Evolutionary conservation across 2,329 filamentous ascomycete genomes (phyloP).

Genomic region (Curvularia hawaiiensis): DNA sequence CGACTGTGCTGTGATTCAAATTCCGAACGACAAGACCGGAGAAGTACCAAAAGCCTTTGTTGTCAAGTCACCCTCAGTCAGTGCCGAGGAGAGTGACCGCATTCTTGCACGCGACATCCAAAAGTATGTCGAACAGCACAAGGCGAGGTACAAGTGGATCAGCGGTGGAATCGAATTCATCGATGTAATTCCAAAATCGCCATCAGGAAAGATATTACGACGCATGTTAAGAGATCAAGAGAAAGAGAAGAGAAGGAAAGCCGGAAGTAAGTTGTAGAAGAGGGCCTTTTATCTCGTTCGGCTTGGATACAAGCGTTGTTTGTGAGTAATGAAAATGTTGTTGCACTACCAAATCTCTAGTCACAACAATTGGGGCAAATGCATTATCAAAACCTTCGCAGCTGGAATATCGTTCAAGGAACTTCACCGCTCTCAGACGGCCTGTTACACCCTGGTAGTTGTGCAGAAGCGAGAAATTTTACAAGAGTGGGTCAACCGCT

Average conservation of each 20-base stretch:
- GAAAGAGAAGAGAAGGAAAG: slow-evolving; percentile 67
- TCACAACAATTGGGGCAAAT: background rate
- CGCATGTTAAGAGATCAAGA: slow-evolving; percentile 75
- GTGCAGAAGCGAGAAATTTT: slow-evolving; percentile 2
- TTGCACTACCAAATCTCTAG: background rate
- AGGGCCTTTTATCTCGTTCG: background rate
- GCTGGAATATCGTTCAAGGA: background rate
- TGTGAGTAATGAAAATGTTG: background rate
- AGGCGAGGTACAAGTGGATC: slow-evolving; percentile 67
- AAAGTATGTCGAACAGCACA: slow-evolving; percentile 65
- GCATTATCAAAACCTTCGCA: background rate
- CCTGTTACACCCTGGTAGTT: background rate
- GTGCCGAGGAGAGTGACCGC: slow-evolving; percentile 59
- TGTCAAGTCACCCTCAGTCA: slow-evolving; percentile 61
- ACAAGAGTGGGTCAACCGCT: slow-evolving; percentile 1
- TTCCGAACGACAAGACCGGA: slow-evolving; percentile 67
- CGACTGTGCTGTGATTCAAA: slow-evolving; percentile 78
- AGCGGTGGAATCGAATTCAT: slow-evolving; percentile 62
- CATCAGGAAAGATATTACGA: slow-evolving; percentile 67
- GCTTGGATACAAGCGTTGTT: background rate
- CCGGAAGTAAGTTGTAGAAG: slow-evolving; percentile 69
- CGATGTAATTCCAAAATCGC: slow-evolving; percentile 62
- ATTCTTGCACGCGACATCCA: slow-evolving; percentile 56
- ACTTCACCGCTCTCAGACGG: background rate
- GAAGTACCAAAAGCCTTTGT: slow-evolving; percentile 69